Percentiles rank a stretch among this genome's conserved stretches.
Evolutionary conservation across 352 stramenopile species (phyloP).

Genomic region (Plasmopara viticola): DNA sequence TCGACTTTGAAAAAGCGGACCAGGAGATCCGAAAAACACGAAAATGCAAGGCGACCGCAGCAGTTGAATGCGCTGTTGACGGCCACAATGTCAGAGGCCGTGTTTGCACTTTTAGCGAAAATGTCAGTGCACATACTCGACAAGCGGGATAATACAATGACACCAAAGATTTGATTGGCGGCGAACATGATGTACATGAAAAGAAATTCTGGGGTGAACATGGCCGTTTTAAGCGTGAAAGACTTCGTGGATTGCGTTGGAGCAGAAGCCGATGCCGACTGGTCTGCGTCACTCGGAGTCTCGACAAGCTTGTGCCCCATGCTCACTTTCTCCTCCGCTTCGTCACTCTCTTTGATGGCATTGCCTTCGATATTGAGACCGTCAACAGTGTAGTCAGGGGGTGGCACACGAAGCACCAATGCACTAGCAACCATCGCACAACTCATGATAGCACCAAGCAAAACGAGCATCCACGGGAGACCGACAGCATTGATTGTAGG

Average conservation of each 20-base stretch:
- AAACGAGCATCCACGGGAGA: constrained; percentile 39
- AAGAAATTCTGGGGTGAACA: constrained; percentile 49
- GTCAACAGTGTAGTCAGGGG: constrained; percentile 34
- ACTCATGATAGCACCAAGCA: constrained; percentile 41
- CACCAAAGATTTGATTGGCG: constrained; percentile 53
- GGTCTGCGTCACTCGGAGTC: not conserved
- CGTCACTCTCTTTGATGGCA: constrained; percentile 21
- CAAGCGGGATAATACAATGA: constrained; percentile 62
- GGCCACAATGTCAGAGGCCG: constrained; percentile 47
- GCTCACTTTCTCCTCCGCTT: constrained; percentile 30
- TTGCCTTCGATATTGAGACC: constrained; percentile 65
- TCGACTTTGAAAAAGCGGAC: constrained; percentile 10
- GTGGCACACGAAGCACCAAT: constrained; percentile 41
- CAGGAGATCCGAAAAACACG: constrained; percentile 38
- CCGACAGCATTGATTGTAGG: constrained; percentile 46
- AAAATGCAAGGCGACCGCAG: constrained; percentile 42
- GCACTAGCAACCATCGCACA: constrained; percentile 34
- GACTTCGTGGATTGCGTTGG: constrained; percentile 39
- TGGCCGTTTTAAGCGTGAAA: constrained; percentile 44
- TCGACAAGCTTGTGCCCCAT: not conserved
- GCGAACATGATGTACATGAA: constrained; percentile 74
- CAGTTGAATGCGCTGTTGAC: constrained; percentile 63
- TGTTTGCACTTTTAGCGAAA: constrained; percentile 33
- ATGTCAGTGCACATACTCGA: constrained; percentile 48
- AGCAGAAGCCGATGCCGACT: constrained; percentile 1